phyloP scores from a whole-genome alignment of 148 eudicot species.

The Nyssa sinensis region DNA sequence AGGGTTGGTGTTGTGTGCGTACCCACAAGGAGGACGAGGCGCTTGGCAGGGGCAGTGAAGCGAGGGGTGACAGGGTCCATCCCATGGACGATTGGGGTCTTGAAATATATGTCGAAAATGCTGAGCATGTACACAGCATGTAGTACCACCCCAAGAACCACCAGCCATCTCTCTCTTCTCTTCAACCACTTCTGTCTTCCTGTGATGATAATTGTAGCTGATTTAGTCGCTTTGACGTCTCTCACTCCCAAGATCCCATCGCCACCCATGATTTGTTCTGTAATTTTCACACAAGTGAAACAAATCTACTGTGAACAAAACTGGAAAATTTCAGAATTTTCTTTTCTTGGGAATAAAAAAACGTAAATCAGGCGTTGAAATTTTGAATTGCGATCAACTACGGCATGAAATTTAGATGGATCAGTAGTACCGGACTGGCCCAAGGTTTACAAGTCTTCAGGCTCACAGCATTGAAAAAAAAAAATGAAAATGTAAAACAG shows the following conservation, averaged over 20 bases:
- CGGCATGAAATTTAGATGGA: too few relatives aligned
- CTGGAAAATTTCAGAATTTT: neutral
- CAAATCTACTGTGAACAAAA: neutral
- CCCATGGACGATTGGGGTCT: constrained; percentile 94
- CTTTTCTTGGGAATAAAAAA: too few relatives aligned
- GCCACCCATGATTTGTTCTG: constrained; percentile 24
- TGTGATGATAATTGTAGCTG: constrained; percentile 11
- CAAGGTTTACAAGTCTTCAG: too few relatives aligned
- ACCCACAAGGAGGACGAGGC: constrained; percentile 87
- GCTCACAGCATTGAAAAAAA: too few relatives aligned
- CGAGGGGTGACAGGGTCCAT: constrained; percentile 94
- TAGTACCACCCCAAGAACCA: constrained; percentile 67
- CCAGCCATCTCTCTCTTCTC: constrained; percentile 77
- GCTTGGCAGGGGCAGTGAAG: constrained; percentile 76
- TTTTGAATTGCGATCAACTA: too few relatives aligned
- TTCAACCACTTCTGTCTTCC: constrained; percentile 44
- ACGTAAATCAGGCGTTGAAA: too few relatives aligned
- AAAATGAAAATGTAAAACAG: too few relatives aligned
- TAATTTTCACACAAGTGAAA: neutral
- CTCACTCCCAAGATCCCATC: constrained; percentile 52
- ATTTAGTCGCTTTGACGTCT: constrained; percentile 21
- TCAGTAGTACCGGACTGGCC: too few relatives aligned
- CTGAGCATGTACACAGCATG: constrained; percentile 95
- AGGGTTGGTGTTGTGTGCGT: neutral
- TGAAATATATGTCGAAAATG: constrained; percentile 96